Conservation (phyloP, 2,329 filamentous ascomycete genomes). For the Fusarium mangiferae region DNA sequence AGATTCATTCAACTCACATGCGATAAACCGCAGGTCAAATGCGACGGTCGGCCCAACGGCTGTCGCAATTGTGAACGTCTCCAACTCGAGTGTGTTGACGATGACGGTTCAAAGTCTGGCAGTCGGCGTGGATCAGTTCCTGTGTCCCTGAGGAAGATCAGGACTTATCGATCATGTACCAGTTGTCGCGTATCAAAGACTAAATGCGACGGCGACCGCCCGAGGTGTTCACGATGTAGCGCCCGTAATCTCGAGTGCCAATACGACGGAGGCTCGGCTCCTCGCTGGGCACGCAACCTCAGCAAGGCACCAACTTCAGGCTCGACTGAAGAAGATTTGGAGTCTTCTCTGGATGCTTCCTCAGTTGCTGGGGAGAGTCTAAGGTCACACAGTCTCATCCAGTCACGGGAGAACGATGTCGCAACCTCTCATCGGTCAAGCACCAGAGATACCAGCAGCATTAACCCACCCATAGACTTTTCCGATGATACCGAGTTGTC, state of each 20-base stretch:
- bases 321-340: conserved; percentile 39
- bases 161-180: conserved; percentile 54
- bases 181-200: conserved; percentile 55
- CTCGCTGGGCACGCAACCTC: conserved; percentile 51
- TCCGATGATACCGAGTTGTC: conserved; percentile 43
- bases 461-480: conserved; percentile 39
- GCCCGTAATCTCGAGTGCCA: conserved; percentile 50
- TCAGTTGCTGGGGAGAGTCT: conserved; percentile 33
- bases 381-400: conserved; percentile 40
- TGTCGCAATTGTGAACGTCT: conserved; percentile 57
- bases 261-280: conserved; percentile 53
- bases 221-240: conserved; percentile 51
- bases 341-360: conserved; percentile 30
- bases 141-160: conserved; percentile 51
- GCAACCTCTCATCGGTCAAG: conserved; percentile 32
- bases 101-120: conserved; percentile 46
- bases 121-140: conserved; percentile 40
- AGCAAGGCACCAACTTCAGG: conserved; percentile 40
- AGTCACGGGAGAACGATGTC: conserved; percentile 39
- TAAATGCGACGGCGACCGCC: conserved; percentile 55
- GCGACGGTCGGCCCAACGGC: conserved; percentile 54
- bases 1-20: conserved; percentile 18
- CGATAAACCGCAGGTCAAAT: conserved; percentile 50
- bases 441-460: conserved; percentile 35
- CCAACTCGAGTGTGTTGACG: conserved; percentile 54